Evolutionary conservation across 176 grass and related monocot genomes (phyloP).

Genomic region (Carex scoparia): DNA sequence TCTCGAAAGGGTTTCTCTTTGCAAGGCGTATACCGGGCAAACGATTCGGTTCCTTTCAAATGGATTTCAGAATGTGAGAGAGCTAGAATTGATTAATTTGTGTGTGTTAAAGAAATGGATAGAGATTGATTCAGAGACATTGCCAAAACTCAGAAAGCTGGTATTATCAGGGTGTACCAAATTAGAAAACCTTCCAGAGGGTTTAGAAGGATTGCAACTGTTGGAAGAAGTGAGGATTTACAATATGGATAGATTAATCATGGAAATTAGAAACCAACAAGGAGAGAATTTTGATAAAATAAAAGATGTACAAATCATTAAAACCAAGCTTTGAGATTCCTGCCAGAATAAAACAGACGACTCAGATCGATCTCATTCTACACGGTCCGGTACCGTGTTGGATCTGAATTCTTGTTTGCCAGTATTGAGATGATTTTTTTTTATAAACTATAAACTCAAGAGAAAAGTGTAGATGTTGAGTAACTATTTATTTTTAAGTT

Average conservation of each 20-base stretch:
- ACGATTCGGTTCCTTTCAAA: neutral
- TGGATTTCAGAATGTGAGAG: neutral
- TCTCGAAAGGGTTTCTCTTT: neutral
- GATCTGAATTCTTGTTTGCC: too few species aligned
- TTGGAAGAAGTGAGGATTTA: neutral
- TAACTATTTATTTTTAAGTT: too few species aligned
- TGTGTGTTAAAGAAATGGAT: neutral
- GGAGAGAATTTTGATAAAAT: neutral
- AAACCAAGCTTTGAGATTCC: neutral
- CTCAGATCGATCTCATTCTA: too few species aligned
- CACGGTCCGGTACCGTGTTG: too few species aligned
- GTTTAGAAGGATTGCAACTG: neutral
- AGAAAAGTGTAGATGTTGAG: too few species aligned
- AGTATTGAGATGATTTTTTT: too few species aligned
- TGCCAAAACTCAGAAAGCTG: neutral
- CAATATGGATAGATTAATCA: neutral
- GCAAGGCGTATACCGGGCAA: neutral
- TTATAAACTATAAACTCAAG: too few species aligned
- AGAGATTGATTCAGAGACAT: neutral
- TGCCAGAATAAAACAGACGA: too few species aligned
- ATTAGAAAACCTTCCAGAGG: neutral
- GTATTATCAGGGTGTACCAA: neutral
- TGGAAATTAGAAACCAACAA: neutral
- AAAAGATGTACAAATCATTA: neutral
- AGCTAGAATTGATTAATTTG: neutral